phyloP scores from a whole-genome alignment of 2,329 filamentous ascomycete genomes.

The Cyclaneusma minus region DNA sequence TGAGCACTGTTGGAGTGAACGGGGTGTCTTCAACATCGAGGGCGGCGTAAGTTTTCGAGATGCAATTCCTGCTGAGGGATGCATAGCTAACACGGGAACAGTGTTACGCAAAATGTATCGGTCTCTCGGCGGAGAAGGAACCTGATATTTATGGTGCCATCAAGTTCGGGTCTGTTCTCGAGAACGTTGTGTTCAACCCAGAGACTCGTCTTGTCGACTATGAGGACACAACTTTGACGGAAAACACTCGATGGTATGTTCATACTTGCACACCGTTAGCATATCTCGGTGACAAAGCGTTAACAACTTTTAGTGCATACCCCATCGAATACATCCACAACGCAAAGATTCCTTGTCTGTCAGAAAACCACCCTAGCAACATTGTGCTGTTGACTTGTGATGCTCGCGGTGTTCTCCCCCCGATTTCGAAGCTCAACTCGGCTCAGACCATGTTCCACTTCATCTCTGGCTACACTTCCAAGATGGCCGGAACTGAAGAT shows the following conservation, averaged over 20 bases:
- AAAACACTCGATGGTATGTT: conserved; percentile 75
- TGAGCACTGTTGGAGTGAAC: conserved; percentile 99
- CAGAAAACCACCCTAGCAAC: conserved; percentile 78
- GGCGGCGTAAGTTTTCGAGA: conserved; percentile 40
- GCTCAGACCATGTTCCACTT: conserved; percentile 99
- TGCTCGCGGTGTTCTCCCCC: conserved; percentile 88
- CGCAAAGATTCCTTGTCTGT: conserved; percentile 95
- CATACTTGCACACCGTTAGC: neutral
- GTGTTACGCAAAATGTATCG: conserved; percentile 98
- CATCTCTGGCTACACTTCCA: conserved; percentile 98
- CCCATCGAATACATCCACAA: conserved; percentile 98
- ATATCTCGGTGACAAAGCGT: conserved; percentile 8
- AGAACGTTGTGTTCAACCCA: conserved; percentile 97
- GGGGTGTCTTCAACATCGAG: conserved; percentile 98
- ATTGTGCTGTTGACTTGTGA: conserved; percentile 98
- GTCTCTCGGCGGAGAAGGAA: conserved; percentile 95
- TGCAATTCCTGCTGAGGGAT: neutral
- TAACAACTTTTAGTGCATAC: conserved; percentile 47
- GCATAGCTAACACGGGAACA: conserved; percentile 8
- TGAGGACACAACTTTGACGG: conserved; percentile 84
- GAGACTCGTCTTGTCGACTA: conserved; percentile 84
- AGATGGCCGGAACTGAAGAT: conserved; percentile 99
- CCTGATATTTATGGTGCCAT: conserved; percentile 95
- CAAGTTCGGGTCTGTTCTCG: conserved; percentile 89
- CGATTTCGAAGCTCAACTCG: conserved; percentile 90